Percentiles rank a stretch among this genome's conserved stretches.
Evolutionary conservation across 441 rosid species (phyloP).

Genomic region (Arabidopsis lyrata): DNA sequence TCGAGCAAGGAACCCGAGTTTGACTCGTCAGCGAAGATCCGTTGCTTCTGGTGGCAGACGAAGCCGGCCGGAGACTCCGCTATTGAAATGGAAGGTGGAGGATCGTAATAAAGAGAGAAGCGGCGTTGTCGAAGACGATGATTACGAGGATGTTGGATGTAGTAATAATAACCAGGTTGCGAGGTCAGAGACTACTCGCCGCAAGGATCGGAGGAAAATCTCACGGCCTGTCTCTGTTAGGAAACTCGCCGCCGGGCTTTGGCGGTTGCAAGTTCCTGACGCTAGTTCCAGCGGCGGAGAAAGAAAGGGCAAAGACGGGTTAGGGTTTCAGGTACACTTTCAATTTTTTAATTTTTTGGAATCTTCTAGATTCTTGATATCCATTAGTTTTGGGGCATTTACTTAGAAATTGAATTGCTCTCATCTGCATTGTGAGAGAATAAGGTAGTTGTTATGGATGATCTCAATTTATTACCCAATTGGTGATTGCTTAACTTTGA

Average conservation of each 20-base stretch:
- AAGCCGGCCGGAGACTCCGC: slow-evolving; percentile 89
- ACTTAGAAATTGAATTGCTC: not conserved
- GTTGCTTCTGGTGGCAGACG: slow-evolving; percentile 52
- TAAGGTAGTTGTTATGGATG: not conserved
- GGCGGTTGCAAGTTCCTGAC: slow-evolving; percentile 83
- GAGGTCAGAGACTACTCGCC: slow-evolving; percentile 29
- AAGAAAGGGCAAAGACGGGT: slow-evolving; percentile 50
- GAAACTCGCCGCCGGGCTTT: slow-evolving; percentile 87
- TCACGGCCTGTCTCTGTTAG: slow-evolving; percentile 66
- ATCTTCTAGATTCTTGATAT: slow-evolving; percentile 8
- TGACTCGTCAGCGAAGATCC: slow-evolving; percentile 57
- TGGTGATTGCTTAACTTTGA: slow-evolving; percentile 46
- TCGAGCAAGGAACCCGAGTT: slow-evolving; percentile 54
- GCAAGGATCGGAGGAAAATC: slow-evolving; percentile 49
- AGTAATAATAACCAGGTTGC: slow-evolving; percentile 35
- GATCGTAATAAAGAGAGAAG: slow-evolving; percentile 51
- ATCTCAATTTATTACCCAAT: not conserved
- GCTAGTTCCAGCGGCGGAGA: slow-evolving; percentile 48
- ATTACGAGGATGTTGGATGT: slow-evolving; percentile 46
- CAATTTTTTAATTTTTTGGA: not conserved
- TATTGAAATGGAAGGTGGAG: slow-evolving; percentile 78
- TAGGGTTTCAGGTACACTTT: slow-evolving; percentile 70
- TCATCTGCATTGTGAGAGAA: slow-evolving; percentile 17
- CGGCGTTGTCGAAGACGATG: slow-evolving; percentile 48
- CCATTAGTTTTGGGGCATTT: slow-evolving; percentile 25